Base-by-base conservation (phyloP, 352 stramenopile genomes). In the Globisporangium emineosum region DNA sequence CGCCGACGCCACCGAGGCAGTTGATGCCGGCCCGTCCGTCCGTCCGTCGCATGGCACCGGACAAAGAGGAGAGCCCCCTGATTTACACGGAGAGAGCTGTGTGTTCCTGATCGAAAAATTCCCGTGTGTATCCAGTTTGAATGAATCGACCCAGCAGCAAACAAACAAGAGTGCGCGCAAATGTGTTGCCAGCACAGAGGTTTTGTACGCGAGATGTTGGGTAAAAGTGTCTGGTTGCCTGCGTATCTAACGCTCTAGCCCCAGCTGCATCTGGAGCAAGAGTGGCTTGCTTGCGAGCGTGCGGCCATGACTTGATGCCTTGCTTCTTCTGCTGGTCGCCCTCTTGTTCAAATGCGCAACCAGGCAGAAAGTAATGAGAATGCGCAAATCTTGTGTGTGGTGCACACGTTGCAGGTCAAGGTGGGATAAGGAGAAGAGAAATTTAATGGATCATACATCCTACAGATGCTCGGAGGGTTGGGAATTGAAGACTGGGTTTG, bases 291-390 rank as follows among this genome's bases (percentile, higher is more conserved):
- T 47, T 47, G 40, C 40, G 17, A 47, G 17, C n/a, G n/a, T n/a
- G n/a, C n/a, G n/a, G 15, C 40, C 10, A 12, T 17, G 40, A 5
- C 40, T 32, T 32, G n/a, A 45, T 40, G 50, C 15, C 27, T 15
- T 32, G 50, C 51, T 42, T 57, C 52, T 58, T 58, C 52, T 58
- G 52, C 52, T 58, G n/a, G 30, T 29, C 52, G 15, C 37, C 37
- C 40, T 17, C 40, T 47, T 8, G 40, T 47, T 47, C 30, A n/a
- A 23, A 17, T 58, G 30, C 17, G 27, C 50, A 57, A 57, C 25
- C 30, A 58, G 52, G 17, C 15, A 45, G 37, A 45, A 21, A 8
- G 5, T 4, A 47, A 47, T n/a, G n/a, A 21, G 40, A 12, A 47
- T 47, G 40, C 40, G 40, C 40, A 47, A 47, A 47, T 47, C 40